These are phyloP conservation scores for Pisolithus sp. DNA, from an alignment of 768 basidiomycete genomes.

Conservation along the genomic window DNA sequence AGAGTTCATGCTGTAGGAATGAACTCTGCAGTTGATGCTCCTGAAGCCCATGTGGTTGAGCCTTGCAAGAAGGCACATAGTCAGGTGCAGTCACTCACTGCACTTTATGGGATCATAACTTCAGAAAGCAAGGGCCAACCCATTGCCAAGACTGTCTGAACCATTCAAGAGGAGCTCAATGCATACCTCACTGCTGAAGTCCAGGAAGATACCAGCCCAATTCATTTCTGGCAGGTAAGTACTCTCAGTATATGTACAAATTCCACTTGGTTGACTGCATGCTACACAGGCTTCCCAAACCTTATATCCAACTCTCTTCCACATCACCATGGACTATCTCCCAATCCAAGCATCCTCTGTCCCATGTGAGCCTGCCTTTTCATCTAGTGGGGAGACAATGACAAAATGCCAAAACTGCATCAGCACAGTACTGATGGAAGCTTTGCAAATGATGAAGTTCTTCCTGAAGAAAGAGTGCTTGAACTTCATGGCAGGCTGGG, in stretches of 20 bases:
- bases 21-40: not conserved
- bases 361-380: not conserved
- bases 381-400: too few relatives aligned
- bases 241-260: too few relatives aligned
- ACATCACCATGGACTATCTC: not conserved
- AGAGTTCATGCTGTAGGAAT: not conserved
- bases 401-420: not conserved
- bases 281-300: not conserved
- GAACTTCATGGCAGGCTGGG: not conserved
- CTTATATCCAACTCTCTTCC: not conserved
- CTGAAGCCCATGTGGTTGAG: too few relatives aligned
- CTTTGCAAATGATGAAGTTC: conserved; percentile 16
- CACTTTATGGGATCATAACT: too few relatives aligned
- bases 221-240: too few relatives aligned
- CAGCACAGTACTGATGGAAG: conserved; percentile 1
- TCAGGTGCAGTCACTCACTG: too few relatives aligned
- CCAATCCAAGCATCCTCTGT: not conserved
- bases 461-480: conserved; percentile 2
- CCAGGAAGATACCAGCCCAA: too few relatives aligned
- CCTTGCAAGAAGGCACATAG: too few relatives aligned
- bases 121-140: too few relatives aligned
- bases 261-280: not conserved
- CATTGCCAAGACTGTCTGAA: too few relatives aligned
- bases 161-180: too few relatives aligned
- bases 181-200: too few relatives aligned